Conservation (phyloP, 2,329 filamentous ascomycete genomes). For the Cryphonectria radicalis region DNA sequence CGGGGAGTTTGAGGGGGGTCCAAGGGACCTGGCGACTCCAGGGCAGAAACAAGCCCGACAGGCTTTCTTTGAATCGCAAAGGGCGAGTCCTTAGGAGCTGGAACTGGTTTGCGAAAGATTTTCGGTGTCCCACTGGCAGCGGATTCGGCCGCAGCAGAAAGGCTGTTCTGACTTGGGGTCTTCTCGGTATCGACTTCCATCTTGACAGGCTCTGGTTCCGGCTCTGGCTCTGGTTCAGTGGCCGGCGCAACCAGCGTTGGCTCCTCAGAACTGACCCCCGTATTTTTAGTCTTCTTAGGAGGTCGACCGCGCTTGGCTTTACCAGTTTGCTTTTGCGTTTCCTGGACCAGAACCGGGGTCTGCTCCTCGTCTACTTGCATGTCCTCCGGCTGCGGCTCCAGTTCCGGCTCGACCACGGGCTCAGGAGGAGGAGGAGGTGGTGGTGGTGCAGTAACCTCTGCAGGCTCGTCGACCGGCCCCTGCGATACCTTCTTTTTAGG, state of each 20-base stretch:
- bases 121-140: slow-evolving; percentile 23
- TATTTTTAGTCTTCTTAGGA: slow-evolving; percentile 37
- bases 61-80: slow-evolving; percentile 33
- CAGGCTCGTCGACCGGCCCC: slow-evolving; percentile 23
- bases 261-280: slow-evolving; percentile 16
- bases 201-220: slow-evolving; percentile 16
- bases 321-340: slow-evolving; percentile 27
- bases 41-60: slow-evolving; percentile 37
- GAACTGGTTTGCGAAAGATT: slow-evolving; percentile 26
- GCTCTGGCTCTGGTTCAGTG: slow-evolving; percentile 4
- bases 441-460: background rate
- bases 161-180: slow-evolving; percentile 25
- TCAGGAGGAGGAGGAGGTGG: slow-evolving; percentile 10
- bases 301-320: slow-evolving; percentile 39
- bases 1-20: slow-evolving; percentile 47
- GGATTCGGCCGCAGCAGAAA: slow-evolving; percentile 19
- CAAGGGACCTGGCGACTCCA: slow-evolving; percentile 25
- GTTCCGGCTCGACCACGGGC: slow-evolving; percentile 12
- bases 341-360: slow-evolving; percentile 30
- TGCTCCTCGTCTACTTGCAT: slow-evolving; percentile 29
- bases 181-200: slow-evolving; percentile 26
- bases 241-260: background rate
- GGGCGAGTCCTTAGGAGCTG: slow-evolving; percentile 29
- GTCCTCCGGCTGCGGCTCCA: slow-evolving; percentile 33
- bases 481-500: slow-evolving; percentile 25